Base-by-base conservation (phyloP, 1,284 basidiomycete genomes). In the Moniliophthora roreri region DNA sequence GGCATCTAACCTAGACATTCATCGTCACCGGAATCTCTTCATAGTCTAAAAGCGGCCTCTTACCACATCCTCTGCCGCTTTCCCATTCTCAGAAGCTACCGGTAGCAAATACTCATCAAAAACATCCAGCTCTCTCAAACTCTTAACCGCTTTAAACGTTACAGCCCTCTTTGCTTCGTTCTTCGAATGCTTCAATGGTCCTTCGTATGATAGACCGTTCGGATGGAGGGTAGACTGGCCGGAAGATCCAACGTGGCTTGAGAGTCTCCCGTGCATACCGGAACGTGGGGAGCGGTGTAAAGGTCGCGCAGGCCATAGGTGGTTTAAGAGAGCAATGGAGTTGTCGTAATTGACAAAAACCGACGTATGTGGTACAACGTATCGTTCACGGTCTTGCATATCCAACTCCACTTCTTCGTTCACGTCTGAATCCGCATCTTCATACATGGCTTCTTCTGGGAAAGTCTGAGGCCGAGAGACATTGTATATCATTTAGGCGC, bases 81-180 rank as follows among this genome's bases (percentile, higher is more conserved):
- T 72, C 20, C 72, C 73, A 46, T 69, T 71, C 53, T 66, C 66
- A 46, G n/a, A n/a, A n/a, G n/a, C n/a, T n/a, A n/a, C n/a, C n/a
- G 92, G 91, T 8, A 92, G 75, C 1, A 95, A 77, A 62, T 89
- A 85, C 51, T 91, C 83, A 61, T 94, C 86, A 61, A 93, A 86
- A 4, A 91, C 84, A 44, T 85, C 79, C n/a, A 90, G 71, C 36
- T 74, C 71, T 58, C 86, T 80, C 18, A 95, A 73, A 2, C 75
- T 71, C 59, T 81, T 83, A 21, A 90, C 87, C 1, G 87, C 89
- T 54, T 80, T 68, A 64, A 91, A 94, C 0, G 91, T 88, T 8
- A 82, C 91, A 1, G 87, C 85, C 15, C 90, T 83, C 63, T 85
- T 91, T 1, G 92, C 91, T 63, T 90, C 89, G 58, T 80, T 84